Percentiles rank a stretch among this genome's conserved stretches.
These are phyloP conservation scores for Fusarium coffeatum DNA, from an alignment of 2,329 filamentous ascomycete genomes.

Conservation along the genomic window DNA sequence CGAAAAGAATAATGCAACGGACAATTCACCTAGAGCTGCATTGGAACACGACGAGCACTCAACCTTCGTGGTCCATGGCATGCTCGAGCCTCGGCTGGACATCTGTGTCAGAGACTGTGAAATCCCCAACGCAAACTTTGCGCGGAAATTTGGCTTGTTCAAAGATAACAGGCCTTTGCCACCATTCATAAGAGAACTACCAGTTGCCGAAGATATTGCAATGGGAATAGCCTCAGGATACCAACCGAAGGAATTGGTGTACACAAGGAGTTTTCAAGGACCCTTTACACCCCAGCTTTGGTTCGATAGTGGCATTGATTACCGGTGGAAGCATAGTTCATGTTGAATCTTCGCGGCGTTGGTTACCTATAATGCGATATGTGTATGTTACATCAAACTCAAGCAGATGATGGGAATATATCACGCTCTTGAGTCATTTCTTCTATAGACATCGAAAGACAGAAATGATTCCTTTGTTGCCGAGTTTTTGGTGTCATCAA, in stretches of 20 bases:
- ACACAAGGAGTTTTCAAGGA: slow-evolving; percentile 52
- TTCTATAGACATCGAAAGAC: not conserved
- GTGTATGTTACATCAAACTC: not conserved
- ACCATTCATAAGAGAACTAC: slow-evolving; percentile 52
- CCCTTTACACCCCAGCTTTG: slow-evolving; percentile 60
- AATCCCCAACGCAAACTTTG: slow-evolving; percentile 59
- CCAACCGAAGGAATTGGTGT: slow-evolving; percentile 44
- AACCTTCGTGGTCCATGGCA: slow-evolving; percentile 7
- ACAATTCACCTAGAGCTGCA: not conserved
- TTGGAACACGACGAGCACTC: not conserved
- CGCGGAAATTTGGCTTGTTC: slow-evolving; percentile 56
- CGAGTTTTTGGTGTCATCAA: not conserved
- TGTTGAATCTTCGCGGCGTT: not conserved
- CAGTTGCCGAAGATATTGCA: slow-evolving; percentile 57
- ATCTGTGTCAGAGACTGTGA: slow-evolving; percentile 49
- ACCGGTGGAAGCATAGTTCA: slow-evolving; percentile 49
- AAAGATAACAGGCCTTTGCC: slow-evolving; percentile 50
- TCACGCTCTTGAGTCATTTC: not conserved
- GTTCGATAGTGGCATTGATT: slow-evolving; percentile 59
- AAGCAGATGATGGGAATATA: not conserved
- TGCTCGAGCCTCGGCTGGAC: slow-evolving; percentile 20
- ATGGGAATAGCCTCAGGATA: slow-evolving; percentile 51
- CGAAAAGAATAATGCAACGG: slow-evolving; percentile 3
- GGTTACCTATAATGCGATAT: not conserved
- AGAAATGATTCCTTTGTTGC: not conserved